Evolutionary conservation across 1,284 basidiomycete genomes (phyloP), one percentile per base, ranked within the genome.

Genomic region (Sporisorium sorghi): DNA sequence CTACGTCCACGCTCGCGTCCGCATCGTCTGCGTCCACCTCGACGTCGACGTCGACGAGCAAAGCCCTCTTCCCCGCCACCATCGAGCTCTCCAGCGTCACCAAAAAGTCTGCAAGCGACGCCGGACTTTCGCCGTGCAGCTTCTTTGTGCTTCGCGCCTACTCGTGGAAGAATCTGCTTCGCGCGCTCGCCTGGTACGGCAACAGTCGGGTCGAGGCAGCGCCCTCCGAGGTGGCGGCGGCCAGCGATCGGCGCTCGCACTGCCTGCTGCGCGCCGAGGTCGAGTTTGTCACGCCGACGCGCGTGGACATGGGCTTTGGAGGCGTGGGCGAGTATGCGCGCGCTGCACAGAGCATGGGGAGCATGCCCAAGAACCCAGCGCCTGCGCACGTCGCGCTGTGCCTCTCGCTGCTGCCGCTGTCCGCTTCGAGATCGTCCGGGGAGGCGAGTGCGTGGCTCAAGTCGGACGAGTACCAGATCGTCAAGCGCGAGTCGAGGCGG

Each of bases 171-270:
- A 66, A 62, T 47, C 49, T 80, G 30, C 68, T 80, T 28, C 67
- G 78, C 12, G 72, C 77, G 28, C 39, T 79, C 14, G 78, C 78
- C 14, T 80, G 78, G 78, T 79, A 77, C 19, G 78, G 78, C 24
- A 80, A 80, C 55, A 79, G 64, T 12, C 58, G 67, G 5, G 57
- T 80, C 39, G 74, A 78, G 42, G 74, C 78, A 4, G 61, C 60
- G 1, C 74, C 78, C 6, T 65, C 59, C 33, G 74, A 74, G 7
- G 67, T 75, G 0, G 78, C 71, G 8, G 65, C 73, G 2, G 73
- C 70, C 2, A 51, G 43, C 48, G 59, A 60, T n/a, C 51, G 53
- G 33, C 33, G 50, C 35, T 30, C 60, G 4, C 35, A 46, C 10
- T 63, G 63, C 39, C 14, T 60, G 5, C 28, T 76, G 50, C 65